Conservation (phyloP, 148 eudicot genomes). For the Limonium bicolor region DNA sequence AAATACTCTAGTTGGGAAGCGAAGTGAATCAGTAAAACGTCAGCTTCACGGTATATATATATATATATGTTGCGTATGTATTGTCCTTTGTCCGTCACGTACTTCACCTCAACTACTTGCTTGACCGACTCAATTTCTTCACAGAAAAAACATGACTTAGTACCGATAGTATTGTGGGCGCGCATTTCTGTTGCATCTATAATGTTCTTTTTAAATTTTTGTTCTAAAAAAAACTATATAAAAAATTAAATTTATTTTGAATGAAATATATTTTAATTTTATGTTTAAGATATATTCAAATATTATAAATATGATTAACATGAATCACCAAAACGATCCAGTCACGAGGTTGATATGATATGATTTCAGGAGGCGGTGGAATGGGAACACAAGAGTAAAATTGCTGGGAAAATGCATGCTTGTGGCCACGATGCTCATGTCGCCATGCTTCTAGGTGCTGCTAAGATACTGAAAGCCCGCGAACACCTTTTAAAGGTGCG, state of each 20-base stretch:
- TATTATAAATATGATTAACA: neutral
- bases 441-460: constrained; percentile 49
- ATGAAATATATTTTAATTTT: neutral
- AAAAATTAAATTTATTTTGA: neutral
- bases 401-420: constrained; percentile 41
- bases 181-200: no score
- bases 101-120: no score
- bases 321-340: neutral
- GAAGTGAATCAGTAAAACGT: no score
- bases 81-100: no score
- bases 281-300: neutral
- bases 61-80: no score
- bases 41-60: no score
- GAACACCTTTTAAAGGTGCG: constrained; percentile 1
- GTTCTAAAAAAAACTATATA: neutral
- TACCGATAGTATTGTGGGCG: no score
- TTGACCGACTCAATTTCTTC: no score
- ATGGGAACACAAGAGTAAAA: constrained; percentile 42
- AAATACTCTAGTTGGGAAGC: no score
- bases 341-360: no score
- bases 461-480: constrained; percentile 11
- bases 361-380: constrained; percentile 35
- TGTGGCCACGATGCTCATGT: constrained; percentile 51
- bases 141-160: no score
- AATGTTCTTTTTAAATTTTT: neutral